These are phyloP conservation scores for Friedmanniomyces endolithicus DNA, from an alignment of 495 filamentous ascomycete species.

Conservation along the genomic window DNA sequence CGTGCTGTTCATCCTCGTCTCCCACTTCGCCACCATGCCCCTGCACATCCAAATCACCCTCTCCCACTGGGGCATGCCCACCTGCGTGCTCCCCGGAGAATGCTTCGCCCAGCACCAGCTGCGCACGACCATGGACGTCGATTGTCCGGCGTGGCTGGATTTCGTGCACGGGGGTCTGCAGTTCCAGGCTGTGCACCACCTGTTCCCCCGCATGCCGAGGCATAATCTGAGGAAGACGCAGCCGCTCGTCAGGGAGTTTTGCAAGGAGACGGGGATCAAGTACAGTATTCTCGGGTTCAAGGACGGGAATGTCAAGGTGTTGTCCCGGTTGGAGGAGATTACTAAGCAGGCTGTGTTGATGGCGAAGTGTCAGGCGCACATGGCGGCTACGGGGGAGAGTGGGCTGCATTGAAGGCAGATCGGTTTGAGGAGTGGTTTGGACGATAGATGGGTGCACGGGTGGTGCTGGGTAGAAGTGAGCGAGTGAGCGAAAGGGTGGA, in stretches of 20 bases:
- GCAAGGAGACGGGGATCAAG: conserved; percentile 33
- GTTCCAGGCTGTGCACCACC: conserved; percentile 91
- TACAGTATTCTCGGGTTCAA: conserved; percentile 35
- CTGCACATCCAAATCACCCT: conserved; percentile 42
- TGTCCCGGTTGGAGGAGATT: conserved; percentile 31
- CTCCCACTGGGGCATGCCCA: conserved; percentile 42
- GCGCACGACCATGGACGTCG: conserved; percentile 94
- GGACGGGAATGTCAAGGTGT: conserved; percentile 33
- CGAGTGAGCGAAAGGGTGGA: too few relatives aligned
- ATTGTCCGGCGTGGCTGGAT: conserved; percentile 93
- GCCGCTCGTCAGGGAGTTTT: conserved; percentile 34
- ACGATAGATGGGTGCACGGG: too few relatives aligned
- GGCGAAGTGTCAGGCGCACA: conserved; percentile 34
- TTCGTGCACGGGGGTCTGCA: conserved; percentile 94
- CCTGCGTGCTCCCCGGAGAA: conserved; percentile 35
- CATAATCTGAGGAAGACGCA: conserved; percentile 37
- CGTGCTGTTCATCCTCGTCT: conserved; percentile 36
- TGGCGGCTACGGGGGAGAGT: conserved; percentile 33
- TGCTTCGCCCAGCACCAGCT: conserved; percentile 64
- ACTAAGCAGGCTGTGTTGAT: conserved; percentile 33
- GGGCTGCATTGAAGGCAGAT: conserved; percentile 1
- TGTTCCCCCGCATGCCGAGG: conserved; percentile 88
- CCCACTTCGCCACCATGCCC: conserved; percentile 38
- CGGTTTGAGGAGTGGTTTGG: too few relatives aligned
- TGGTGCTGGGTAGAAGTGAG: too few relatives aligned